These are phyloP conservation scores for Cymbomonas tetramitiformis DNA, from an alignment of 139 green algal genomes.

Conservation along the genomic window DNA sequence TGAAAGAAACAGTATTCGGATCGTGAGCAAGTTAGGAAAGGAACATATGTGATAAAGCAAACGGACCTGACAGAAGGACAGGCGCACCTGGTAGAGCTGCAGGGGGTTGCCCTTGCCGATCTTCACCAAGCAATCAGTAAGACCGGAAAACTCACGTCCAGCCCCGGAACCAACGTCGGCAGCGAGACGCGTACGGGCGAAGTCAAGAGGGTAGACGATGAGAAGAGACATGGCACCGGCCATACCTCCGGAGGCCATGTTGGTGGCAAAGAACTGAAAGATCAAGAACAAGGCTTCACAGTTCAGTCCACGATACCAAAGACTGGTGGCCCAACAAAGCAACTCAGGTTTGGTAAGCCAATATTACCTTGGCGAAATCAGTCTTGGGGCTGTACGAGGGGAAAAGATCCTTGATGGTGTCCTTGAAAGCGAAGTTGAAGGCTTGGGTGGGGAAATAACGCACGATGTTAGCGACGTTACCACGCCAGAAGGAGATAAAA, in stretches of 20 bases:
- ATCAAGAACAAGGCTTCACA: no score
- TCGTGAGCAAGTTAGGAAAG: no score
- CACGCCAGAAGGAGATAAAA: conserved; percentile 83
- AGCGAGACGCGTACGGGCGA: conserved; percentile 91
- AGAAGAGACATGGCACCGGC: conserved; percentile 81
- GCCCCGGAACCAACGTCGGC: conserved; percentile 66
- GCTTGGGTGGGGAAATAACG: conserved; percentile 83
- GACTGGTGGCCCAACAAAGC: no score
- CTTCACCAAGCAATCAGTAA: conserved; percentile 81
- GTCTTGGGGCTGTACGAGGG: conserved; percentile 64
- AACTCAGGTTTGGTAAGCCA: no score
- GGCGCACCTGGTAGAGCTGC: conserved; percentile 14
- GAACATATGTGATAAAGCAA: no score
- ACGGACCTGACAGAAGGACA: no score
- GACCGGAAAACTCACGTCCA: conserved; percentile 68
- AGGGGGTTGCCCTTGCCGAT: conserved; percentile 34
- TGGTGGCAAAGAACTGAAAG: conserved; percentile 85
- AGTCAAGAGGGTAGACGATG: conserved; percentile 98
- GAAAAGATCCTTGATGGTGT: conserved; percentile 97
- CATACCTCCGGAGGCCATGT: conserved; percentile 81
- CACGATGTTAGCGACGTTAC: conserved; percentile 92
- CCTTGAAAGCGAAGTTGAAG: conserved; percentile 99
- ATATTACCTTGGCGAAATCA: no score
- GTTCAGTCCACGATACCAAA: no score
- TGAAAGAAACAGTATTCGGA: no score